A percentile compares a stretch with the other conserved stretches of the same genome.
phyloP scores from a whole-genome alignment of 495 filamentous ascomycete genomes.

The Talaromyces nanjingensis region DNA sequence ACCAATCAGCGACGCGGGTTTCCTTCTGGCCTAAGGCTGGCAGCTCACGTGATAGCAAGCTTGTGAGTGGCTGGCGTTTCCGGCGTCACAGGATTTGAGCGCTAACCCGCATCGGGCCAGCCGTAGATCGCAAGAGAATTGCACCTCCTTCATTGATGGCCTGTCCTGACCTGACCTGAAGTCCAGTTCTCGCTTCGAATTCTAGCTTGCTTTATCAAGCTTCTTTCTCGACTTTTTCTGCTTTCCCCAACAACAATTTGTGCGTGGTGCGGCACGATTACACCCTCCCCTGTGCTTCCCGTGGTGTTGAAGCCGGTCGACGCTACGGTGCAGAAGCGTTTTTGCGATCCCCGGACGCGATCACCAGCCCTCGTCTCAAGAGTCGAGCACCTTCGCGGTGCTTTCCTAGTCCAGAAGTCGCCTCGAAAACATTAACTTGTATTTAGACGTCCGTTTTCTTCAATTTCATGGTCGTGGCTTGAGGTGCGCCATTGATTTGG shows the following conservation, averaged over 20 bases:
- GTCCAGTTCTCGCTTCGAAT: constrained; percentile 5
- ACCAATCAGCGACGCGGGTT: not conserved
- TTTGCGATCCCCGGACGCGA: constrained; percentile 5
- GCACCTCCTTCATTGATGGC: constrained; percentile 6
- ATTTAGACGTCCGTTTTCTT: not conserved
- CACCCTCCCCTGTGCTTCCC: constrained; percentile 1
- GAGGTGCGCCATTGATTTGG: not conserved
- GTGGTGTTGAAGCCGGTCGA: constrained; percentile 5
- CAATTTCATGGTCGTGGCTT: not conserved
- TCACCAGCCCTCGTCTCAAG: constrained; percentile 1
- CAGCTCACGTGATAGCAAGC: constrained; percentile 3
- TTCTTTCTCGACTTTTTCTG: not conserved
- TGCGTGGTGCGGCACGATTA: constrained; percentile 3
- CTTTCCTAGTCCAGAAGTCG: not conserved
- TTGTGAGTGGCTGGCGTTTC: not conserved
- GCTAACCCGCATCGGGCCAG: constrained; percentile 7
- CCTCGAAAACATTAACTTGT: not conserved
- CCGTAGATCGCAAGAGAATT: constrained; percentile 9
- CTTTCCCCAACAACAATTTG: not conserved
- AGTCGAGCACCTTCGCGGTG: not conserved
- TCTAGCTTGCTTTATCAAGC: not conserved
- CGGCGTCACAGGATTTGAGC: constrained; percentile 4
- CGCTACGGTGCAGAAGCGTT: constrained; percentile 9
- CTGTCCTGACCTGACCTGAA: constrained; percentile 3
- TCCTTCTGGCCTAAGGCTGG: not conserved